Evolutionary conservation across 192 early-diverging fungal genomes (phyloP), one percentile per base, ranked within the genome.

Genomic region (Coemansia sp.): DNA sequence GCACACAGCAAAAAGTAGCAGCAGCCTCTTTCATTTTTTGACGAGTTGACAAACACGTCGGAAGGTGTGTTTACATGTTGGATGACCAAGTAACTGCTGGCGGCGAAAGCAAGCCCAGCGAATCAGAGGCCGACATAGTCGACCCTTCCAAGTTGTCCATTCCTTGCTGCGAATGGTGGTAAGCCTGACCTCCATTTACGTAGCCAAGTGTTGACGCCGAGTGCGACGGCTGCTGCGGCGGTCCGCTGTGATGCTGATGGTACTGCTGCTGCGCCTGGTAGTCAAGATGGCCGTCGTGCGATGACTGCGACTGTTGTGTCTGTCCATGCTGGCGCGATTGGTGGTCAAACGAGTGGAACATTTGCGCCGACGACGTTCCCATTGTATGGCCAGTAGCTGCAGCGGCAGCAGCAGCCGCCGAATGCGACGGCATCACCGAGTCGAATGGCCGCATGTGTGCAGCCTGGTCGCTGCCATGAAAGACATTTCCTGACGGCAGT

Each of bases 101-200:
- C n/a, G 77, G 77, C 32, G 77, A 80, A 12, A 80, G 64, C 38
- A 80, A 45, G 29, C 77, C 77, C 37, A 80, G 65, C 10, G 77
- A 70, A 26, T 80, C 77, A 10, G 75, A 47, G 8, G 61, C 61
- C 4, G 67, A 54, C 29, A 70, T 68, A 4, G 64, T 50, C 11
- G 77, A 64, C 4, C 67, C 68, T 24, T 79, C 77, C 19, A 79
- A 43, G 10, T 64, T 64, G 0, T 79, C 76, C 57, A 73, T 72
- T n/a, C 71, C 77, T 32, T 66, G 64, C 61, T 79, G 77, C 38
- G 63, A 47, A n/a, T 79, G 77, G 53, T 79, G 77, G 50, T 79
- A 78, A 3, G 69, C 26, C 58, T 78, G 75, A 55, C 53, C 39
- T n/a, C 75, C 63, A 18, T 59, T 62, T 10, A 72, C 66, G 38